Base-by-base conservation (phyloP, 2,329 filamentous ascomycete genomes). In the Zymoseptoria ardabiliae region DNA sequence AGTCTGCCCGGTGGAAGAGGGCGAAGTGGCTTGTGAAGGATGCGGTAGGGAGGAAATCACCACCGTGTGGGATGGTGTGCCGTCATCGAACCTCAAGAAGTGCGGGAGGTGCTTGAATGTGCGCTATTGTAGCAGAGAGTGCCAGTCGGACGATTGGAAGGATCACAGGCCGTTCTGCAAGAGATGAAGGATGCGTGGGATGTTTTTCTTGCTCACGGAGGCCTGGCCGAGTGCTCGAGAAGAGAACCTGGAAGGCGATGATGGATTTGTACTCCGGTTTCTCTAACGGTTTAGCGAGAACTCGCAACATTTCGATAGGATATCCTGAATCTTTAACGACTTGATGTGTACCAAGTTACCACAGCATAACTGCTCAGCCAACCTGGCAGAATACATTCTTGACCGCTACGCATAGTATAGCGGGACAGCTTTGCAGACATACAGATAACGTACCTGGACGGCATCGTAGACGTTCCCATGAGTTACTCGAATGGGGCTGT, bases 101-200 rank as follows among this genome's bases (percentile, higher is more conserved):
- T 61, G 59, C 41, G 52, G 25, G 19, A 48, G 53, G 54, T 61
- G 59, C 53, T 53, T 52, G 53, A 53, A 56, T 22, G 57, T 61
- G 21, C 25, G 28, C 53, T 61, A 59, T 45, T 61, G 59, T 48
- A 45, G n/a, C 51, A 53, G 21, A 10, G 22, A 30, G 22, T 59
- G 59, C 53, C 59, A 59, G 51, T 45, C 30, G 50, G 48, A 50
- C 45, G 59, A 61, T 48, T 61, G 59, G 57, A 54, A 54, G 50
- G 49, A 50, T 54, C 57, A 61, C 53, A 59, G 59, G 50, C 57
- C 58, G 11, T 60, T 60, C 50, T 60, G 58, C 55, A 51, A 23
- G 50, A 45, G 17, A 5, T 45, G 35, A 45, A 7, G 13, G 35
- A 45, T 45, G 6, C 7, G 6, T 9, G 25, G 3, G 6, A 28